Evolutionary conservation across 139 green algal species (phyloP).

Genomic region (Zygnema cylindricum): DNA sequence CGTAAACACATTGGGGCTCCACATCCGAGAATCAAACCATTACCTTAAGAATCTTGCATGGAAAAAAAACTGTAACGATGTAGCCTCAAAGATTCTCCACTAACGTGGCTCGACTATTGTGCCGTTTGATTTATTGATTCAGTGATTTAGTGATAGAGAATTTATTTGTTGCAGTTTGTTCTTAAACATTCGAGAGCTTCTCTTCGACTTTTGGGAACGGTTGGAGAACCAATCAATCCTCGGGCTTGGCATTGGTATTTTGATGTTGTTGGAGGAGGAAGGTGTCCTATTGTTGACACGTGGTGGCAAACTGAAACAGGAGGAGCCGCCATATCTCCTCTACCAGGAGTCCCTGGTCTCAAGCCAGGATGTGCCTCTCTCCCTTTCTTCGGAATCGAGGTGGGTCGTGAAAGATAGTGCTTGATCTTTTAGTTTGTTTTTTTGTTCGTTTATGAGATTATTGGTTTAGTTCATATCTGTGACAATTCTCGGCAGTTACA

Average conservation of each 20-base stretch:
- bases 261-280: conserved; percentile 70
- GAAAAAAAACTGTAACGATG: too few relatives aligned
- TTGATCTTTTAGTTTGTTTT: conserved; percentile 3
- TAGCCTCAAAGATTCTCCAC: too few relatives aligned
- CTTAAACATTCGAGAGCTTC: conserved; percentile 58
- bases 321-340: conserved; percentile 72
- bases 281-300: conserved; percentile 92
- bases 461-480: background rate
- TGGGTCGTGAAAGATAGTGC: background rate
- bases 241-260: conserved; percentile 96
- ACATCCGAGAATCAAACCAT: too few relatives aligned
- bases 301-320: conserved; percentile 98
- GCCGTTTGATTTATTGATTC: too few relatives aligned
- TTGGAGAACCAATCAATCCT: conserved; percentile 98
- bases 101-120: too few relatives aligned
- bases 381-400: conserved; percentile 66
- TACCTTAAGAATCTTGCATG: too few relatives aligned
- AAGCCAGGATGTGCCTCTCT: conserved; percentile 86
- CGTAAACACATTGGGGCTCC: too few relatives aligned
- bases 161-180: conserved; percentile 64
- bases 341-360: conserved; percentile 76
- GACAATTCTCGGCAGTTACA: background rate
- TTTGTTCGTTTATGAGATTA: background rate
- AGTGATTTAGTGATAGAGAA: too few relatives aligned
- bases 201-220: conserved; percentile 87